Evolutionary conservation across 2,329 filamentous ascomycete genomes (phyloP), one percentile per base, ranked within the genome.

Genomic region (Aspergillus fischeri): DNA sequence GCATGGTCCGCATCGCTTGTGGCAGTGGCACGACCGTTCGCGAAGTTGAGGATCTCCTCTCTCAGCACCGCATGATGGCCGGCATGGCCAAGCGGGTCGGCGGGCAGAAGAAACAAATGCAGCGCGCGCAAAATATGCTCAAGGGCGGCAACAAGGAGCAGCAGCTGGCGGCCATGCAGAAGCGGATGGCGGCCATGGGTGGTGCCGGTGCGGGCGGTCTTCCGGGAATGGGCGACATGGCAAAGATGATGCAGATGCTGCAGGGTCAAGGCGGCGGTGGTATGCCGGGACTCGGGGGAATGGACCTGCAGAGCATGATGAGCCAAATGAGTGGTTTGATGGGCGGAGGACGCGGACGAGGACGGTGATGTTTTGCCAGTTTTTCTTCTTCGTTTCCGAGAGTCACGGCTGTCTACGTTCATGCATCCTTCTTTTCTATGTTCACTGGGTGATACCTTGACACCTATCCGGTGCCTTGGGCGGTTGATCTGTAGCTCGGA

Each of bases 71-170:
- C 66, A 96, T 97, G 90, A 99, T 99, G 94, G 90, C 91, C 0
- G 91, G 91, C 57, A 97, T 99, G 92, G 94, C 94, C 51, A 99
- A 97, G 86, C 95, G 95, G 80, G 95, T 99, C 86, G 93, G 94
- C 57, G 92, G 92, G 42, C 92, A 91, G 73, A 96, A 96, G 89
- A 94, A 94, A 79, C 96, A 97, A 72, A 95, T 97, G 88, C 91
- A 97, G 74, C 87, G 88, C 52, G 92, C 92, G 0, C 92, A 97
- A 75, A 89, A 89, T 55, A 91, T 90, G 62, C 91, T 97, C 87
- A 90, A 88, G 28, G 92, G 92, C 48, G 90, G 87, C 29, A 96
- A 96, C 77, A 93, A 94, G 75, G 85, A 91, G 32, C 91, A 96
- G 73, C 93, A 97, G 75, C 84, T 97, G 77, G 92, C 92, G 0